phyloP scores from a whole-genome alignment of 225 moss, liverwort and hornwort genomes.

The Lunularia cruciata region DNA sequence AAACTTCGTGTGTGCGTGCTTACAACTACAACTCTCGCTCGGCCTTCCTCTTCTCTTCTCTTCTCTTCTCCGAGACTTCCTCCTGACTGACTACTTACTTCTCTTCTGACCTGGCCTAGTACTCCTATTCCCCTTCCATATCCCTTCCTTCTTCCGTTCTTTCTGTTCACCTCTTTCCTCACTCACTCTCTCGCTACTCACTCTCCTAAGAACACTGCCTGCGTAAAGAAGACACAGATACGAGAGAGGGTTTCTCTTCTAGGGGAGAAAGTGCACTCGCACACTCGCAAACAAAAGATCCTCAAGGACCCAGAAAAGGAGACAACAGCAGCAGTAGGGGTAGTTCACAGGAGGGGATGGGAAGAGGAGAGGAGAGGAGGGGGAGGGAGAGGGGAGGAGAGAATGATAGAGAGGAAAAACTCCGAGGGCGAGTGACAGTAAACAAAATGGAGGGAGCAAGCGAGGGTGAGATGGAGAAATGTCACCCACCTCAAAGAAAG shows the following conservation, averaged over 20 bases:
- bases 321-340: too few species aligned
- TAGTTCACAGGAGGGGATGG: neutral
- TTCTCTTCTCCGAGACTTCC: neutral
- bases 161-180: neutral
- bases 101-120: neutral
- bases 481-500: neutral
- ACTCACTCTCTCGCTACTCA: neutral
- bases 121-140: slow-evolving; percentile 28
- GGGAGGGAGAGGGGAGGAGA: neutral
- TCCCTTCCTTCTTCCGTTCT: slow-evolving; percentile 11
- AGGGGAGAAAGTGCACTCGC: too few species aligned
- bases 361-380: neutral
- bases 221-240: neutral
- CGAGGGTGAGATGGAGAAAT: too few species aligned
- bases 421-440: too few species aligned
- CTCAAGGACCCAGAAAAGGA: too few species aligned
- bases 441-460: too few species aligned
- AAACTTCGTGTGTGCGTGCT: too few species aligned
- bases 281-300: too few species aligned
- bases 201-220: neutral
- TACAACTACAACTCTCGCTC: neutral
- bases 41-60: neutral
- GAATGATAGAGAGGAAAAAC: neutral
- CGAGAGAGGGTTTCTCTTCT: neutral
- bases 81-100: slow-evolving; percentile 1